Conservation (phyloP, 441 rosid species). For the Aquilaria agallochum region DNA sequence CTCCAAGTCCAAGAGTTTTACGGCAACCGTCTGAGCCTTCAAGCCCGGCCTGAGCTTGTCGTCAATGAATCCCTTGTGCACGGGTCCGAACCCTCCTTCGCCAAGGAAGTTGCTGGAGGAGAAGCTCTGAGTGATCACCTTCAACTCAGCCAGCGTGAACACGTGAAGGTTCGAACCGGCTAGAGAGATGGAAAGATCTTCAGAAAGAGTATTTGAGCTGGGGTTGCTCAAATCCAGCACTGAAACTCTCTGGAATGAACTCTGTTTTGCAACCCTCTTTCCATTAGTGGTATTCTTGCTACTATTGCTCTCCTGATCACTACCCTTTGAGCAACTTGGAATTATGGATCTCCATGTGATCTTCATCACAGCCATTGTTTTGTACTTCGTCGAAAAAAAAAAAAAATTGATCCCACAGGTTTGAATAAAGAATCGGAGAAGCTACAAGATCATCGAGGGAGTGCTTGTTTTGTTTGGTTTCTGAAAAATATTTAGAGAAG, state of each 20-base stretch:
- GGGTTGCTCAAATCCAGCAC: constrained; percentile 54
- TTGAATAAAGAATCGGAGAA: not conserved
- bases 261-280: constrained; percentile 32
- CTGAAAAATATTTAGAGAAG: not conserved
- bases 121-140: constrained; percentile 58
- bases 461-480: not conserved
- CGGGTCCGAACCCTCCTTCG: constrained; percentile 76
- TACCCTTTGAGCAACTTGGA: constrained; percentile 33
- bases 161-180: constrained; percentile 52
- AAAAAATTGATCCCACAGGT: not conserved
- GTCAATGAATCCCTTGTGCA: constrained; percentile 59
- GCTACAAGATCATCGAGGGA: not conserved
- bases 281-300: constrained; percentile 12
- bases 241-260: constrained; percentile 37
- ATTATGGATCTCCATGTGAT: constrained; percentile 41
- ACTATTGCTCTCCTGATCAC: constrained; percentile 9
- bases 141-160: constrained; percentile 50
- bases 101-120: constrained; percentile 59
- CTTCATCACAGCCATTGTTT: constrained; percentile 33
- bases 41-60: constrained; percentile 58
- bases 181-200: constrained; percentile 53
- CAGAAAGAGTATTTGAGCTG: constrained; percentile 43
- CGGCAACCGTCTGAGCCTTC: constrained; percentile 59
- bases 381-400: not conserved
- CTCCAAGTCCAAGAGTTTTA: constrained; percentile 48